Base-by-base conservation (phyloP, 768 basidiomycete genomes). In the Boletus insuetus region DNA sequence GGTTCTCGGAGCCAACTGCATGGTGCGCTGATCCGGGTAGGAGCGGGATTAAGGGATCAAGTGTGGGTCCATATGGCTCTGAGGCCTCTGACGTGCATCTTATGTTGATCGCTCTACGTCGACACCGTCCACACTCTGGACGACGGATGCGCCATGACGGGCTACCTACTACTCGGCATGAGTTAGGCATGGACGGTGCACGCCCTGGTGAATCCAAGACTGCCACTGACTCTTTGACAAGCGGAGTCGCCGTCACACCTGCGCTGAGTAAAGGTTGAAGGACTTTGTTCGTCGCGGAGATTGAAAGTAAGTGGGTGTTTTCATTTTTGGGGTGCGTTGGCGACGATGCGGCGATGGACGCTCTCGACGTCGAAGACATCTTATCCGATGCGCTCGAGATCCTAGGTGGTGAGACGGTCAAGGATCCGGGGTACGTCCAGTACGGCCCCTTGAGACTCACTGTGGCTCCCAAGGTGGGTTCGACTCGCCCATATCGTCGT, bases 381-480 rank as follows among this genome's bases (percentile, higher is more conserved):
- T 63, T 84, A 11, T 76, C 71, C 47, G 83, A 85, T 53, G 72
- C 80, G 5, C 73, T 84, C 6, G 73, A 71, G 44, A 78, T 84
- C 55, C 67, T 84, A n/a, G 80, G 78, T 6, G 79, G 71, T 19
- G 70, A 76, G 43, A 68, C 68, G 41, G 72, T 76, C 1, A 58
- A 74, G 13, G 79, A 82, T 42, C 71, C 79, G 48, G 76, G 70
- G 35, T 51, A 70, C 31, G 77, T 86, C 46, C 64, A 58, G 34
- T 87, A 84, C 54, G 84, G 85, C 24, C 77, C 81, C 32, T 69
- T 86, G 51, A 69, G 54, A 32, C 68, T 87, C 52, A 78, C 80
- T 7, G 75, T 83, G 37, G 81, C 85, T 42, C 77, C 80, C 38
- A 86, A 87, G 80, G 86, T 39, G 38, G 19, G 19, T 37, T 37